Conservation (phyloP, 805 yeast species). For the Starmerella vaccinii region DNA sequence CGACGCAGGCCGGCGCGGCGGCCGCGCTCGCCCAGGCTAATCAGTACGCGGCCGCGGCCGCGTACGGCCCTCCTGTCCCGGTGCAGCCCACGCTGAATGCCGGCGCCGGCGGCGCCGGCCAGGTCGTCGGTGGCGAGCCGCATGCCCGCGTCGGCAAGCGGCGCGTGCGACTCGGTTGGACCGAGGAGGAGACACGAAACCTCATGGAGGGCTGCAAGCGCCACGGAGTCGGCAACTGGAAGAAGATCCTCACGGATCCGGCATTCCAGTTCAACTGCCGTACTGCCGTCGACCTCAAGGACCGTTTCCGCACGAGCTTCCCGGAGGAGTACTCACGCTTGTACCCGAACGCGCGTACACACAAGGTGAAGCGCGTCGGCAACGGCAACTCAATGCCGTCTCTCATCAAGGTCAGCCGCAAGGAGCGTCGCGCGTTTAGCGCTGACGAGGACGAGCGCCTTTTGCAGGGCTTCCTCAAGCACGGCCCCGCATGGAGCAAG, state of each 20-base stretch:
- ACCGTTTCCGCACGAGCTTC: conserved; percentile 37
- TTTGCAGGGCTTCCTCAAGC: conserved; percentile 35
- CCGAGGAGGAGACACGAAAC: conserved; percentile 36
- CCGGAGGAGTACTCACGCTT: conserved; percentile 38
- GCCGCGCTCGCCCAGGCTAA: conserved; percentile 18
- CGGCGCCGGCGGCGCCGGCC: not conserved
- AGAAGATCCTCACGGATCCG: conserved; percentile 37
- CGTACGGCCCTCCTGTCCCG: conserved; percentile 22
- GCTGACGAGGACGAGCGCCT: conserved; percentile 36
- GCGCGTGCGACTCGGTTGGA: conserved; percentile 35
- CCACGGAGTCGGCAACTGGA: conserved; percentile 40
- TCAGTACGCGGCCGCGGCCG: conserved; percentile 24
- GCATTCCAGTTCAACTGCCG: conserved; percentile 35
- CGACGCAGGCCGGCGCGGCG: conserved; percentile 15
- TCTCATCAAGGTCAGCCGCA: conserved; percentile 36
- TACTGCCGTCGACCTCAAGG: conserved; percentile 39
- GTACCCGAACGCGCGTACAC: conserved; percentile 39
- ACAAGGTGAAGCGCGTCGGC: conserved; percentile 29
- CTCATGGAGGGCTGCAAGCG: conserved; percentile 37
- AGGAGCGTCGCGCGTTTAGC: conserved; percentile 36
- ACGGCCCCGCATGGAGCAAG: conserved; percentile 40
- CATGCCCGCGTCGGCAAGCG: conserved; percentile 29
- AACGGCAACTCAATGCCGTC: conserved; percentile 21
- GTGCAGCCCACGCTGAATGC: conserved; percentile 13
- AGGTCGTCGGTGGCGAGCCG: conserved; percentile 14